Conservation (phyloP, 208 protist genomes). For the Trypanosoma cruzi region DNA sequence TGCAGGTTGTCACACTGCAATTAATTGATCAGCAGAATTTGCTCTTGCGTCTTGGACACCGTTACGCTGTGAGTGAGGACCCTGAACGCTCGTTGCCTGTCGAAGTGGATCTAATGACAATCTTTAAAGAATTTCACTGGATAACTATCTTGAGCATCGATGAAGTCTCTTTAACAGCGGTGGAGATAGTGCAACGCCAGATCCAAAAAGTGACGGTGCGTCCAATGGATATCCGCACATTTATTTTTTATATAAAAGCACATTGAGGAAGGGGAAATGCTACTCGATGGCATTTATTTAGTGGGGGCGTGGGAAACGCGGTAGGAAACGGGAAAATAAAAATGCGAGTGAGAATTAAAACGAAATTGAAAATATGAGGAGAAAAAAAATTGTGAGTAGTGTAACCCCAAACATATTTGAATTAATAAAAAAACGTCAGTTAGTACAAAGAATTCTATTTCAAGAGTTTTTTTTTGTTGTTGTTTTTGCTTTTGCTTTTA, state of each 20-base stretch:
- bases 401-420: too few species aligned
- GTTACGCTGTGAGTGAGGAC: slow-evolving; percentile 27
- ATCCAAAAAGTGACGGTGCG: slow-evolving; percentile 13
- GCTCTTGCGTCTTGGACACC: slow-evolving; percentile 24
- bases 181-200: background rate
- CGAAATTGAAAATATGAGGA: too few species aligned
- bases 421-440: too few species aligned
- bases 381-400: too few species aligned
- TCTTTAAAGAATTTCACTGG: slow-evolving; percentile 3
- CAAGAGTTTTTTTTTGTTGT: too few species aligned
- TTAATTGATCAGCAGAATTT: slow-evolving; percentile 22
- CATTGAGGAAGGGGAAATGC: background rate
- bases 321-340: too few species aligned
- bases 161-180: slow-evolving; percentile 24
- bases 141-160: slow-evolving; percentile 17
- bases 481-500: too few species aligned
- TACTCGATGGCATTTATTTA: too few species aligned
- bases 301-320: too few species aligned
- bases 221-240: slow-evolving; percentile 32
- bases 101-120: slow-evolving; percentile 7
- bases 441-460: too few species aligned
- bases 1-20: slow-evolving; percentile 30
- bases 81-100: slow-evolving; percentile 23
- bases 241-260: slow-evolving; percentile 9
- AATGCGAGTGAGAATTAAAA: too few species aligned